These are phyloP conservation scores for Eucalyptus pauciflora DNA, from an alignment of 345 rosid species.

Conservation along the genomic window DNA sequence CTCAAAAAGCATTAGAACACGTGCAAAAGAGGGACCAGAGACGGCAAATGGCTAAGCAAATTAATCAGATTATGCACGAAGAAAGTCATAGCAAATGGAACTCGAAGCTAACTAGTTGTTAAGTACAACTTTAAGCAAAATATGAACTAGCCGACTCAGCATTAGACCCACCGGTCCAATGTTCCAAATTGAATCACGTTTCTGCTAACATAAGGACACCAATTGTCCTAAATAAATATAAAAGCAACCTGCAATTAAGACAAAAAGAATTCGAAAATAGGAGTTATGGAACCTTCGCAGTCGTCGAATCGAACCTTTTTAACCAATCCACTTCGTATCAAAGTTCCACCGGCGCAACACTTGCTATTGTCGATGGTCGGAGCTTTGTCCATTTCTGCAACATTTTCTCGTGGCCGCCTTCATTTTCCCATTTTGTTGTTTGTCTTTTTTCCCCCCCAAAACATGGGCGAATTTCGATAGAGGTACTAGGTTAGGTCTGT, in stretches of 20 bases:
- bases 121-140: background rate
- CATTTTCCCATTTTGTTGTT: background rate
- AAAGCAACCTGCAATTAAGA: background rate
- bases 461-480: background rate
- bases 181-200: background rate
- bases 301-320: background rate
- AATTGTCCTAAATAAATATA: background rate
- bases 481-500: background rate
- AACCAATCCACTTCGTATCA: background rate
- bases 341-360: background rate
- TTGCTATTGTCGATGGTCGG: background rate
- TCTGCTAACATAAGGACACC: background rate
- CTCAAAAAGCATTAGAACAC: background rate
- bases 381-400: background rate
- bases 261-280: background rate
- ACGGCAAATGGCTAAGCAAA: background rate
- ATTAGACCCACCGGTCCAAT: background rate
- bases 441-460: background rate
- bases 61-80: background rate
- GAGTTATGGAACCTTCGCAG: background rate
- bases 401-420: background rate
- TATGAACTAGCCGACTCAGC: background rate
- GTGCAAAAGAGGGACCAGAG: background rate
- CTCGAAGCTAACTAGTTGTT: background rate
- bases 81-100: background rate